Conservation (phyloP, 2,329 filamentous ascomycete species). For the Alternaria sp. region DNA sequence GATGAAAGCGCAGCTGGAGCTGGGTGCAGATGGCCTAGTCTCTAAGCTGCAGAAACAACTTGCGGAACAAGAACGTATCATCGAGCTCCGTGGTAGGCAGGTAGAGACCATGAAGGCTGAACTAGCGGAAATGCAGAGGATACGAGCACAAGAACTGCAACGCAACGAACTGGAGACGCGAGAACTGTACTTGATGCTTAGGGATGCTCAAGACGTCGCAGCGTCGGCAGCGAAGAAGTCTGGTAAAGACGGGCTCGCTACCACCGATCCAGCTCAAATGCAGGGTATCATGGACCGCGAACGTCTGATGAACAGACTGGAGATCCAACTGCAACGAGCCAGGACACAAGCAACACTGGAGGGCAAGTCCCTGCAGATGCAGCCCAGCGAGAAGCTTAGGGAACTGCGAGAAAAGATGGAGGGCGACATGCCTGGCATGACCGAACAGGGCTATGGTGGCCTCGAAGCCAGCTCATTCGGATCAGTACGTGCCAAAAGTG, state of each 20-base stretch:
- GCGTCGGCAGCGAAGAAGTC: slow-evolving; percentile 78
- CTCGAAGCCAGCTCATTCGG: slow-evolving; percentile 74
- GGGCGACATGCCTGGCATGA: slow-evolving; percentile 57
- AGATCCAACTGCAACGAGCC: slow-evolving; percentile 93
- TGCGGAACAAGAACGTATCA: slow-evolving; percentile 90
- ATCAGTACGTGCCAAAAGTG: slow-evolving; percentile 50
- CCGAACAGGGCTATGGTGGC: slow-evolving; percentile 51
- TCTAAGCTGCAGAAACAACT: slow-evolving; percentile 91
- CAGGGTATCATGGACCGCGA: slow-evolving; percentile 93
- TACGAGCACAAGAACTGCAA: slow-evolving; percentile 89
- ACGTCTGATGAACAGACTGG: slow-evolving; percentile 87
- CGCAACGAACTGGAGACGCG: slow-evolving; percentile 94
- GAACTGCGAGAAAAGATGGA: slow-evolving; percentile 97
- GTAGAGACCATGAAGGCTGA: slow-evolving; percentile 89
- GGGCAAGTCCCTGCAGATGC: slow-evolving; percentile 83
- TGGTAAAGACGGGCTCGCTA: slow-evolving; percentile 59
- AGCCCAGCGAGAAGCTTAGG: slow-evolving; percentile 88
- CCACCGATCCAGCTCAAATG: slow-evolving; percentile 76
- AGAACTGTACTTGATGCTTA: slow-evolving; percentile 97
- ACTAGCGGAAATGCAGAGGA: slow-evolving; percentile 81
- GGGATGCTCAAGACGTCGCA: slow-evolving; percentile 94
- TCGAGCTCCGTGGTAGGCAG: slow-evolving; percentile 85
- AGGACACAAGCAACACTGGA: slow-evolving; percentile 98
- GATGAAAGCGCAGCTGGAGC: slow-evolving; percentile 83
- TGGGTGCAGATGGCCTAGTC: slow-evolving; percentile 92